Percentiles rank a stretch among this genome's conserved stretches.
These are phyloP conservation scores for Ligustrum vulgare DNA, from an alignment of 257 asterid species.

Conservation along the genomic window DNA sequence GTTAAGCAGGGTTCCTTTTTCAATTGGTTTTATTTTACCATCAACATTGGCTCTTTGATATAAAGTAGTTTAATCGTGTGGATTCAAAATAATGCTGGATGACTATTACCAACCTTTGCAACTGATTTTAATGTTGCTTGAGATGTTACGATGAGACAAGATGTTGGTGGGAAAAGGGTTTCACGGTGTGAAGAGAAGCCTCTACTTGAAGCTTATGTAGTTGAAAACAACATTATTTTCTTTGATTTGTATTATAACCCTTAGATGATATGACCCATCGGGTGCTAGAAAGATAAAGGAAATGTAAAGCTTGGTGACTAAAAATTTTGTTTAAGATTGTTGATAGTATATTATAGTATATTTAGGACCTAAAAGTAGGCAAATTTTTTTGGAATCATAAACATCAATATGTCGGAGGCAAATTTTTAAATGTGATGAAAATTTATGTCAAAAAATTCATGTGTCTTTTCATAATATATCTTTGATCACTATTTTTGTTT, in stretches of 20 bases:
- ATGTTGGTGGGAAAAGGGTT: conserved; percentile 54
- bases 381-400: neutral
- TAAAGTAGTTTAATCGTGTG: conserved; percentile 91
- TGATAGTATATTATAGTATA: neutral
- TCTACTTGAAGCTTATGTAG: conserved; percentile 43
- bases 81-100: conserved; percentile 89
- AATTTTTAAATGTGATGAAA: neutral
- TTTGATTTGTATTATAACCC: too few relatives aligned
- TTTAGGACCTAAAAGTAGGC: neutral
- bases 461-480: neutral
- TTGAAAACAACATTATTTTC: neutral
- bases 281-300: neutral
- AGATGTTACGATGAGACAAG: conserved; percentile 60
- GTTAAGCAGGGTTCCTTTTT: conserved; percentile 91
- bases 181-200: conserved; percentile 41
- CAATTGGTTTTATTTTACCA: conserved; percentile 91
- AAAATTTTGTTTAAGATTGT: neutral
- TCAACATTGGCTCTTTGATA: conserved; percentile 83
- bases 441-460: neutral
- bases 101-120: conserved; percentile 32
- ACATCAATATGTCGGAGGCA: neutral
- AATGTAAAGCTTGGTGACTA: neutral
- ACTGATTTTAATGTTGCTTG: conserved; percentile 56
- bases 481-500: neutral
- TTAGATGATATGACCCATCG: neutral